These are phyloP conservation scores for Kodamaea ohmeri DNA, from an alignment of 1,139 yeast species.

Conservation along the genomic window DNA sequence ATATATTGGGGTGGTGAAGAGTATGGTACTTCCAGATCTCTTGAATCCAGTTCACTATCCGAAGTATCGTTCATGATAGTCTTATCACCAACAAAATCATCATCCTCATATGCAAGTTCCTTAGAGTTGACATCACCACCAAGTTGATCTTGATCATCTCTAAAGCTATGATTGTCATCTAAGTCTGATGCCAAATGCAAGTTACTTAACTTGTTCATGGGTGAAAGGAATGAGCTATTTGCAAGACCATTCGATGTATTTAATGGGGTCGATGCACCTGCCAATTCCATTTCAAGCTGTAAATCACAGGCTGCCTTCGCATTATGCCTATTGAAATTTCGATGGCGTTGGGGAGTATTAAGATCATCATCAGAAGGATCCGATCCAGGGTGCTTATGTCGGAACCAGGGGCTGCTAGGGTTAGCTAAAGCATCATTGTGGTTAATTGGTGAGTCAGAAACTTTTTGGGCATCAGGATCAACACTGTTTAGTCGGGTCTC, in stretches of 20 bases:
- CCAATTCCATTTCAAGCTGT: conserved; percentile 23
- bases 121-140: too few relatives aligned
- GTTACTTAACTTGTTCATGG: conserved; percentile 22
- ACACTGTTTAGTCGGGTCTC: conserved; percentile 6
- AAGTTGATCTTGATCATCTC: conserved; percentile 11
- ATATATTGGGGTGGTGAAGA: conserved; percentile 19
- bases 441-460: not conserved
- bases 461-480: not conserved
- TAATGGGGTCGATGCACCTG: conserved; percentile 39
- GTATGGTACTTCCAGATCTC: conserved; percentile 9
- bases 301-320: conserved; percentile 4
- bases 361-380: conserved; percentile 20
- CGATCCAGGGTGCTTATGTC: conserved; percentile 12
- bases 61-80: conserved; percentile 18
- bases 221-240: conserved; percentile 34
- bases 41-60: conserved; percentile 17
- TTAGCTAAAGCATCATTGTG: not conserved
- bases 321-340: not conserved
- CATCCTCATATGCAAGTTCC: conserved; percentile 13
- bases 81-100: conserved; percentile 15
- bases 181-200: conserved; percentile 18
- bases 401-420: conserved; percentile 14
- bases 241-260: conserved; percentile 13
- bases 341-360: conserved; percentile 12
- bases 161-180: conserved; percentile 8